phyloP scores from a whole-genome alignment of 306 rosid species.

The Hippophae rhamnoides region DNA sequence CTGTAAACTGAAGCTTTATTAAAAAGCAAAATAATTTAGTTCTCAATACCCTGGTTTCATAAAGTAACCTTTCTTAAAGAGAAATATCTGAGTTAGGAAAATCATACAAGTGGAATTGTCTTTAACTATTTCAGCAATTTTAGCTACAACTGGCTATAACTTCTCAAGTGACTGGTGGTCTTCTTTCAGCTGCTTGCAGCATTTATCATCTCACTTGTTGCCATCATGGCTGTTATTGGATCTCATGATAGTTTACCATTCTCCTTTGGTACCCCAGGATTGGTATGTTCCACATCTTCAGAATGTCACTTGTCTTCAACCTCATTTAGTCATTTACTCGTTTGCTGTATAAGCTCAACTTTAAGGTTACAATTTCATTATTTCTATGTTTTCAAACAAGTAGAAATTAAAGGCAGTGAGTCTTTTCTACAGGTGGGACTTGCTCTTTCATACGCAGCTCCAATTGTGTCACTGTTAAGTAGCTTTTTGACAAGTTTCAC shows the following conservation, averaged over 20 bases:
- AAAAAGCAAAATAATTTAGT: background rate
- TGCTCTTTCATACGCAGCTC: constrained; percentile 92
- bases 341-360: background rate
- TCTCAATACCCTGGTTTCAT: background rate
- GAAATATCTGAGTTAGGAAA: background rate
- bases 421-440: constrained; percentile 61
- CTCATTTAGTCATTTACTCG: background rate
- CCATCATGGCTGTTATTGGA: constrained; percentile 84
- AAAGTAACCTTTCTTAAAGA: background rate
- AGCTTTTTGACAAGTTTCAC: constrained; percentile 84
- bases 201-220: constrained; percentile 67
- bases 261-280: constrained; percentile 81
- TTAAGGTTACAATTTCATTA: too few species aligned
- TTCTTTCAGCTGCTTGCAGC: constrained; percentile 78
- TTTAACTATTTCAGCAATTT: constrained; percentile 3
- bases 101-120: background rate
- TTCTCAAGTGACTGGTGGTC: constrained; percentile 9
- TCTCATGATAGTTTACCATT: constrained; percentile 54
- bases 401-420: background rate
- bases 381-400: too few species aligned
- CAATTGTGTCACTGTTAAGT: constrained; percentile 71
- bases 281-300: constrained; percentile 40
- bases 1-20: constrained; percentile 5
- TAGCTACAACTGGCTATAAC: constrained; percentile 16
- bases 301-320: constrained; percentile 19